These are phyloP conservation scores for Leccinum griseonigrum DNA, from an alignment of 1,284 basidiomycete genomes.

Conservation along the genomic window DNA sequence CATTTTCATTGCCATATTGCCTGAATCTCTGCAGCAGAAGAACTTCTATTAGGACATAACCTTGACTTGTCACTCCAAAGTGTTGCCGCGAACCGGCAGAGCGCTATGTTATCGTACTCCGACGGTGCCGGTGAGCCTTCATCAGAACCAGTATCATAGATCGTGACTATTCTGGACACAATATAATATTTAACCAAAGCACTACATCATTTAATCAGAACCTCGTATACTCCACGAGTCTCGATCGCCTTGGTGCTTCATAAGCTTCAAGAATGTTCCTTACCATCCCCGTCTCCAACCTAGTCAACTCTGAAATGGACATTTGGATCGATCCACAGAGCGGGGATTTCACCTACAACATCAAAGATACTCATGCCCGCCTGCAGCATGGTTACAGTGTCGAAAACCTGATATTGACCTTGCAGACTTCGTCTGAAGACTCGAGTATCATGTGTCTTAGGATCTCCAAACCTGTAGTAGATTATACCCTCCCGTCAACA, in stretches of 20 bases:
- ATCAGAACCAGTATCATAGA: not conserved
- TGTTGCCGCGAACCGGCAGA: not conserved
- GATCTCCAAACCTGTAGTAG: not conserved
- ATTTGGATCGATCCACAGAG: not conserved
- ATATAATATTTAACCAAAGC: not conserved
- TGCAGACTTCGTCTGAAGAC: not conserved
- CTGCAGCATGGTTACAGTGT: not conserved
- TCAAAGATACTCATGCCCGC: not conserved
- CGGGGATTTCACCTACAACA: not conserved
- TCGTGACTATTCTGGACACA: not conserved
- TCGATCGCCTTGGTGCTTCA: not conserved
- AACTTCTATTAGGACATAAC: not conserved
- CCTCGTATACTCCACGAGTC: not conserved
- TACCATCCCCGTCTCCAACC: constrained; percentile 4
- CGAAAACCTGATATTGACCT: not conserved
- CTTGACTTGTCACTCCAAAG: not conserved
- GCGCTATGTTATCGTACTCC: not conserved
- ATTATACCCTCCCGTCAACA: not conserved
- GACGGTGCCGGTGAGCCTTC: not conserved
- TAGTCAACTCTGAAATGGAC: not conserved
- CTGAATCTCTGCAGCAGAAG: not conserved
- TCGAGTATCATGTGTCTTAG: not conserved
- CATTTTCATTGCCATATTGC: not conserved
- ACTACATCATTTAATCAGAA: not conserved
- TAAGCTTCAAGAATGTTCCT: constrained; percentile 2